These are phyloP conservation scores for Boletus rex-veris DNA, from an alignment of 768 basidiomycete genomes.

Conservation along the genomic window DNA sequence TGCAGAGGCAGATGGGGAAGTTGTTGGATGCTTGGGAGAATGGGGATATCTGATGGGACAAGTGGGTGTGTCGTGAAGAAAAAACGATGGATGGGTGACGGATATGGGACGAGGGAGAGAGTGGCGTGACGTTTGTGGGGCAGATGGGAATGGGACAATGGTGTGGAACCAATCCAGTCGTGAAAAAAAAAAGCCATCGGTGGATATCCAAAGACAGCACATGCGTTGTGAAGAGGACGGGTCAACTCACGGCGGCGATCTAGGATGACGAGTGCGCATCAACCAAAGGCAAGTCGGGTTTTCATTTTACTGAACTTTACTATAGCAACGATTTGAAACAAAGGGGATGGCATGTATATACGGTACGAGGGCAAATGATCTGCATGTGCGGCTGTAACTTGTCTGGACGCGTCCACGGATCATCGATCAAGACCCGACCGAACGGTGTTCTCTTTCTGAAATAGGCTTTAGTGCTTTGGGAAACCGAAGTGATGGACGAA, in stretches of 20 bases:
- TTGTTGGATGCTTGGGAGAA: slow-evolving; percentile 31
- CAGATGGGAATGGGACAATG: too few relatives aligned
- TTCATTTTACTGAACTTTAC: neutral
- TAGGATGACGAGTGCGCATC: neutral
- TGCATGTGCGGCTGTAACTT: neutral
- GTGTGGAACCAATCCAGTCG: too few relatives aligned
- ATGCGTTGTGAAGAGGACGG: too few relatives aligned
- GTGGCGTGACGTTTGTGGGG: too few relatives aligned
- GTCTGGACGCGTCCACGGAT: neutral
- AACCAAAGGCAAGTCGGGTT: neutral
- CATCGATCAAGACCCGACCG: neutral
- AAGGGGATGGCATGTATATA: neutral
- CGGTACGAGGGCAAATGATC: slow-evolving; percentile 8
- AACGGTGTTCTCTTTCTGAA: neutral
- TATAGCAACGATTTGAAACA: slow-evolving; percentile 25
- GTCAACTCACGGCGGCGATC: neutral
- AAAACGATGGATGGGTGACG: neutral
- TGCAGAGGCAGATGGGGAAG: slow-evolving; percentile 25
- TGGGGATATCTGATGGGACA: slow-evolving; percentile 20
- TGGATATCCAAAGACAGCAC: too few relatives aligned
- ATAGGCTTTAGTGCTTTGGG: neutral
- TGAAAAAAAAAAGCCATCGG: too few relatives aligned
- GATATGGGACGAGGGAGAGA: neutral
- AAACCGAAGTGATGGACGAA: slow-evolving; percentile 9
- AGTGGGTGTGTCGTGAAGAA: neutral